Conservation (phyloP, 2,329 filamentous ascomycete species). For the Scedosporium minutisporum region DNA sequence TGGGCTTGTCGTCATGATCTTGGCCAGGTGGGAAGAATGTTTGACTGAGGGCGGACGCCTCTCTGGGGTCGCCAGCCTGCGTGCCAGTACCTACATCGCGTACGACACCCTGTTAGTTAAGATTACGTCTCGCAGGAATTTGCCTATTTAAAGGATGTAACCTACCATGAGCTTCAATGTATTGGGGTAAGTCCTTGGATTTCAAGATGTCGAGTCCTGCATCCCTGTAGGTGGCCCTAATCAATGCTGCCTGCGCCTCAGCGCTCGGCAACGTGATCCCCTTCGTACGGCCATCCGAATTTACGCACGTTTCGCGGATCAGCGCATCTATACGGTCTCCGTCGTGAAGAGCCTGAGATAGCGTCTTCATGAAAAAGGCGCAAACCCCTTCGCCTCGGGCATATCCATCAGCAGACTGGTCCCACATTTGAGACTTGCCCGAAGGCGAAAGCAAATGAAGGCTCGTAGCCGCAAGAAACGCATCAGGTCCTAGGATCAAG, state of each 20-base stretch:
- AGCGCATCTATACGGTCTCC: conserved; percentile 27
- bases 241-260: conserved; percentile 21
- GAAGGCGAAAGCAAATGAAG: conserved; percentile 18
- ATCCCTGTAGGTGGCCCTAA: conserved; percentile 19
- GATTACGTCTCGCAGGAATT: too few relatives aligned
- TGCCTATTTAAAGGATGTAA: too few relatives aligned
- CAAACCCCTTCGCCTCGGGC: conserved; percentile 31
- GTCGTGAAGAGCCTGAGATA: conserved; percentile 30
- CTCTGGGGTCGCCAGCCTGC: conserved; percentile 18
- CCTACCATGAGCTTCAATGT: too few relatives aligned
- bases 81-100: conserved; percentile 14
- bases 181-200: conserved; percentile 13
- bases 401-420: conserved; percentile 29
- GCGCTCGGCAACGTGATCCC: conserved; percentile 28
- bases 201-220: conserved; percentile 16
- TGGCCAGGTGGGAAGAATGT: not conserved
- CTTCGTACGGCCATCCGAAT: conserved; percentile 26
- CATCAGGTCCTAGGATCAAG: conserved; percentile 14
- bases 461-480: conserved; percentile 14
- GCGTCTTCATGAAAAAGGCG: conserved; percentile 26
- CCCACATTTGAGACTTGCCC: conserved; percentile 21
- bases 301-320: conserved; percentile 23
- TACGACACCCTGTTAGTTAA: too few relatives aligned
- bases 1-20: conserved; percentile 18
- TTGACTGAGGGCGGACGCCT: conserved; percentile 17